Conservation (phyloP, 768 basidiomycete species). For the Xanthoconium stramineum region DNA sequence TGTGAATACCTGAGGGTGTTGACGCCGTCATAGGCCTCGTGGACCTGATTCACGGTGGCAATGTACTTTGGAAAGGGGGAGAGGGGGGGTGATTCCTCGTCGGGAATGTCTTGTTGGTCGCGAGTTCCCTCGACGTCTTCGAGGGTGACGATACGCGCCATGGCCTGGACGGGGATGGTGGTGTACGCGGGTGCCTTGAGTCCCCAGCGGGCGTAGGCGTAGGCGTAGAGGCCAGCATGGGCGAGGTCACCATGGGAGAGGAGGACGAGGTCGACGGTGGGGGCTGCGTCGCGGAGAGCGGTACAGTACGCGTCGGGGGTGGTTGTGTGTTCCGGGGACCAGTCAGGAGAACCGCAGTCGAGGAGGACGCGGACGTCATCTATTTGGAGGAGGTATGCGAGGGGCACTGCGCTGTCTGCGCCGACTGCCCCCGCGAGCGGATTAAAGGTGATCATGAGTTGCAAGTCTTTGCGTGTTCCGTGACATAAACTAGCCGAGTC, state of each 20-base stretch:
- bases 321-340: conserved; percentile 55
- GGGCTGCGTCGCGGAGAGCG: conserved; percentile 46
- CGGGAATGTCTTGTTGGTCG: conserved; percentile 64
- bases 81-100: conserved; percentile 23
- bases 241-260: conserved; percentile 91
- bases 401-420: conserved; percentile 57
- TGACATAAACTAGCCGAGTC: conserved; percentile 11
- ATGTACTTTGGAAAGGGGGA: conserved; percentile 49
- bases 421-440: conserved; percentile 84
- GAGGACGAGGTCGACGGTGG: conserved; percentile 84
- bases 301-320: conserved; percentile 53
- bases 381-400: conserved; percentile 86
- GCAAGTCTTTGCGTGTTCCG: not conserved
- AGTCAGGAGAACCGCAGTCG: conserved; percentile 92
- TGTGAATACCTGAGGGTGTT: conserved; percentile 94
- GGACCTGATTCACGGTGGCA: conserved; percentile 78
- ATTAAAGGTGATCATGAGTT: conserved; percentile 77
- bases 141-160: conserved; percentile 86
- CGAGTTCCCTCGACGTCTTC: conserved; percentile 84
- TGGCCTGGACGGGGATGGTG: conserved; percentile 92
- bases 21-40: conserved; percentile 89
- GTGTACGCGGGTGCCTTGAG: conserved; percentile 90
- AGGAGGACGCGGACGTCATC: conserved; percentile 92
- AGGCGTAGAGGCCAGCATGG: conserved; percentile 91
- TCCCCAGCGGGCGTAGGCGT: conserved; percentile 84